These are phyloP conservation scores for Paracoccidioides brasiliensis DNA, from an alignment of 2,329 filamentous ascomycete genomes.

Conservation along the genomic window DNA sequence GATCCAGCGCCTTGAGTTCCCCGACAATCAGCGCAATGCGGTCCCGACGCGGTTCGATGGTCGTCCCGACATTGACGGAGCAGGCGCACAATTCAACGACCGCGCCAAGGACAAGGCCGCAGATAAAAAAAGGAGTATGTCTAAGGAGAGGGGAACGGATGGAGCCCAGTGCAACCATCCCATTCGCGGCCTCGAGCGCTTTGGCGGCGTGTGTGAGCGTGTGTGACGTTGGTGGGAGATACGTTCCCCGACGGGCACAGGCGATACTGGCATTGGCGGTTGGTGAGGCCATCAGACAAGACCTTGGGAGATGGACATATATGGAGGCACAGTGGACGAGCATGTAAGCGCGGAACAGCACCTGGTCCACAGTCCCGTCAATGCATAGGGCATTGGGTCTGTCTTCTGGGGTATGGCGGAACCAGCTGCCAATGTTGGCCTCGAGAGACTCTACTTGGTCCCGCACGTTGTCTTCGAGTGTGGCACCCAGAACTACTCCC, in stretches of 20 bases:
- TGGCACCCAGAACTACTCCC: constrained; percentile 43
- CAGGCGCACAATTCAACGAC: constrained; percentile 74
- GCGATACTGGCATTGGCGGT: constrained; percentile 37
- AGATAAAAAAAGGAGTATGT: constrained; percentile 76
- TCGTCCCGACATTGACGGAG: constrained; percentile 44
- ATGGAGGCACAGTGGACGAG: constrained; percentile 53
- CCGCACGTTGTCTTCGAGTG: constrained; percentile 29
- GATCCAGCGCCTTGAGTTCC: constrained; percentile 54
- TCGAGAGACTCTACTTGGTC: constrained; percentile 49
- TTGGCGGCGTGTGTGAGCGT: constrained; percentile 56
- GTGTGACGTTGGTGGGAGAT: constrained; percentile 28
- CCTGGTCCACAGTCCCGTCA: constrained; percentile 65
- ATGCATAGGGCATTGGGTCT: constrained; percentile 59
- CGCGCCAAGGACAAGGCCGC: constrained; percentile 62
- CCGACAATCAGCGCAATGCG: constrained; percentile 68
- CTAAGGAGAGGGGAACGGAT: constrained; percentile 44
- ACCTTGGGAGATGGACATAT: constrained; percentile 66
- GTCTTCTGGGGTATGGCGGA: constrained; percentile 58
- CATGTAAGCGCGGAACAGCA: constrained; percentile 86
- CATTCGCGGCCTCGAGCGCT: constrained; percentile 64
- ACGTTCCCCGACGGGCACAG: constrained; percentile 28
- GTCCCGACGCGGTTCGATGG: constrained; percentile 48
- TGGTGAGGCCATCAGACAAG: constrained; percentile 50
- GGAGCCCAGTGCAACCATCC: constrained; percentile 63
- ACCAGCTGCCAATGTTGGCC: constrained; percentile 56